phyloP scores from a whole-genome alignment of 2,329 filamentous ascomycete genomes.

The Cyclaneusma minus region DNA sequence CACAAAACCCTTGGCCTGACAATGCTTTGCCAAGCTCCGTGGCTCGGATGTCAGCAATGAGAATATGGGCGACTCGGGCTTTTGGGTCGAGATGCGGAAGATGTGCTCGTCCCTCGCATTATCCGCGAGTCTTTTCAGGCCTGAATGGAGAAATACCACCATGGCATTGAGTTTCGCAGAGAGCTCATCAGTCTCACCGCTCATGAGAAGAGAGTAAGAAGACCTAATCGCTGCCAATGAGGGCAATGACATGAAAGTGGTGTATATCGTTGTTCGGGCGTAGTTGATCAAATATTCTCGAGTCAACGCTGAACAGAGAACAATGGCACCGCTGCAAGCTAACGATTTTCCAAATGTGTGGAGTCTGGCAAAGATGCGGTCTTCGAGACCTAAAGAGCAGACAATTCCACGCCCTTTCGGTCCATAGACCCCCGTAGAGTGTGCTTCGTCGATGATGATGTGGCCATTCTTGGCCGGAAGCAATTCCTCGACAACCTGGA shows the following conservation, averaged over 20 bases:
- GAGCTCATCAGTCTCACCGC: constrained; percentile 25
- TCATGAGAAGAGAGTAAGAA: constrained; percentile 38
- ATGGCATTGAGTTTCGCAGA: constrained; percentile 1
- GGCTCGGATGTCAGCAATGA: constrained; percentile 42
- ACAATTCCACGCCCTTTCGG: constrained; percentile 40
- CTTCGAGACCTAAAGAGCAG: constrained; percentile 36
- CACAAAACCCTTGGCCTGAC: constrained; percentile 41
- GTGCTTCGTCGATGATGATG: constrained; percentile 53
- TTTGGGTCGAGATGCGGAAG: constrained; percentile 15
- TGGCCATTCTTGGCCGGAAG: constrained; percentile 43
- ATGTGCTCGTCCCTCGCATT: constrained; percentile 6
- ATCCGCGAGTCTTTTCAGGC: constrained; percentile 1
- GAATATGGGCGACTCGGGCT: constrained; percentile 46
- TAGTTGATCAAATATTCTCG: constrained; percentile 60
- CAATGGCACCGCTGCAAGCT: constrained; percentile 48
- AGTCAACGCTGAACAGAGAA: constrained; percentile 44
- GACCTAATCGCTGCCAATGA: constrained; percentile 41
- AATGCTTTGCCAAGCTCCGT: constrained; percentile 39
- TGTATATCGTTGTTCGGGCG: constrained; percentile 60
- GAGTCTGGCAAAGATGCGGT: constrained; percentile 38
- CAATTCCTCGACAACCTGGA: constrained; percentile 36
- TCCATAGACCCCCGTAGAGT: constrained; percentile 47
- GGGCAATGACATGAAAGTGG: constrained; percentile 50
- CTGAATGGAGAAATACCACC: constrained; percentile 1
- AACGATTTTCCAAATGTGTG: constrained; percentile 55